Conservation (phyloP, 2,329 filamentous ascomycete genomes). For the Neopestalotiopsis sp. region DNA sequence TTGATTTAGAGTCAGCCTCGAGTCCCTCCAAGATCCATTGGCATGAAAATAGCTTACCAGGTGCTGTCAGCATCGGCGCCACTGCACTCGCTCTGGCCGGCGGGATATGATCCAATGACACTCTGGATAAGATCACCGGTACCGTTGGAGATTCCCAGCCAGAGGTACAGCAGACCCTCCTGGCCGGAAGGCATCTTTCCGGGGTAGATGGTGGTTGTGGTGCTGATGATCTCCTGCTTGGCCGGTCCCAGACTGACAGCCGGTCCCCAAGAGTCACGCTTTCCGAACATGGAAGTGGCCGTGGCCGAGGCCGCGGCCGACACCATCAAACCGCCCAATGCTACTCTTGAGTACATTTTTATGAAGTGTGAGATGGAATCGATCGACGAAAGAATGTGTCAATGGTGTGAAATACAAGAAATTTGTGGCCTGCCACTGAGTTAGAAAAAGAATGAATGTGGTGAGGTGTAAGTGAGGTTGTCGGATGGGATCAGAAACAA, state of each 20-base stretch:
- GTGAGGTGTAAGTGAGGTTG: background rate
- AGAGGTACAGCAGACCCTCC: constrained; percentile 29
- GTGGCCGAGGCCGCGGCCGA: constrained; percentile 17
- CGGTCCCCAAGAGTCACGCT: constrained; percentile 29
- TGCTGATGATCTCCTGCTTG: constrained; percentile 26
- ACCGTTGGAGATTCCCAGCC: constrained; percentile 32
- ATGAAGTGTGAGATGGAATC: background rate
- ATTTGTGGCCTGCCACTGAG: background rate
- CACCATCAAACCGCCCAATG: constrained; percentile 13
- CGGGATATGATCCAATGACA: constrained; percentile 24
- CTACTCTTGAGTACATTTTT: constrained; percentile 4
- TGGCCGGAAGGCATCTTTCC: constrained; percentile 30
- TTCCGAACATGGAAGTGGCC: constrained; percentile 17
- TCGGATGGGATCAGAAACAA: background rate
- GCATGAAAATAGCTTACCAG: background rate
- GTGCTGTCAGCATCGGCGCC: constrained; percentile 26
- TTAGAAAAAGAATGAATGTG: constrained; percentile 5
- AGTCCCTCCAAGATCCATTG: background rate
- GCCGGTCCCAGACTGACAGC: constrained; percentile 28
- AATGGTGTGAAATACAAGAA: background rate
- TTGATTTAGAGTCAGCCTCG: background rate
- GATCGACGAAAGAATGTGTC: background rate
- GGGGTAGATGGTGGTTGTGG: constrained; percentile 31
- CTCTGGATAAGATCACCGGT: constrained; percentile 29
- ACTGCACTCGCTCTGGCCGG: constrained; percentile 28